A percentile compares a stretch with the other conserved stretches of the same genome.
These are phyloP conservation scores for Rhodomyrtus tomentosa DNA, from an alignment of 345 rosid species.

Conservation along the genomic window DNA sequence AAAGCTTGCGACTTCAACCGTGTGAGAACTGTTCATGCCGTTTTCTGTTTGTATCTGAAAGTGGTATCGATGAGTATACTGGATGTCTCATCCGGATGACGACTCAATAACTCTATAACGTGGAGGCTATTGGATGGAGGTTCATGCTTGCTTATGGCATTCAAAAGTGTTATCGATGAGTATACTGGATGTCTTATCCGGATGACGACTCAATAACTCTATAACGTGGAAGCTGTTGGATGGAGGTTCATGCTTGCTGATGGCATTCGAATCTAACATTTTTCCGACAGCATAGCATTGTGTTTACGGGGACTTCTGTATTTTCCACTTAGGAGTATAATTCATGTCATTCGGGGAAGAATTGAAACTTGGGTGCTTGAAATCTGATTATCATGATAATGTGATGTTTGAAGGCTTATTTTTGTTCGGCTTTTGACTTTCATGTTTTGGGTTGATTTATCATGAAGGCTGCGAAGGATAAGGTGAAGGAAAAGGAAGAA, in stretches of 20 bases:
- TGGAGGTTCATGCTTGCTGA: neutral
- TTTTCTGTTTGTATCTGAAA: neutral
- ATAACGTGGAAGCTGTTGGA: neutral
- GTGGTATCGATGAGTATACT: neutral
- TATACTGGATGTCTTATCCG: neutral
- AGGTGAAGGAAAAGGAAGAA: conserved; percentile 52
- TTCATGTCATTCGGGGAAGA: neutral
- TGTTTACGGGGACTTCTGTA: neutral
- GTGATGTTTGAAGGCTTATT: neutral
- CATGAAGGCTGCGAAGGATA: conserved; percentile 56
- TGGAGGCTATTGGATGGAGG: neutral
- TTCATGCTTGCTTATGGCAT: neutral
- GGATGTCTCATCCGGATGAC: neutral
- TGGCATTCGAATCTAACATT: neutral
- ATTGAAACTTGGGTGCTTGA: neutral
- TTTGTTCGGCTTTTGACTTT: neutral
- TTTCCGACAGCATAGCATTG: neutral
- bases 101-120: neutral
- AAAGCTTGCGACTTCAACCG: neutral
- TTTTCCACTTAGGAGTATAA: neutral
- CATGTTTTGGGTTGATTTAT: neutral
- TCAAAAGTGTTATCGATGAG: neutral
- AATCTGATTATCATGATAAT: neutral
- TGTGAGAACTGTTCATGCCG: neutral
- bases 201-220: neutral